Evolutionary conservation across 768 basidiomycete species (phyloP).

Genomic region (Paxillus involutus): DNA sequence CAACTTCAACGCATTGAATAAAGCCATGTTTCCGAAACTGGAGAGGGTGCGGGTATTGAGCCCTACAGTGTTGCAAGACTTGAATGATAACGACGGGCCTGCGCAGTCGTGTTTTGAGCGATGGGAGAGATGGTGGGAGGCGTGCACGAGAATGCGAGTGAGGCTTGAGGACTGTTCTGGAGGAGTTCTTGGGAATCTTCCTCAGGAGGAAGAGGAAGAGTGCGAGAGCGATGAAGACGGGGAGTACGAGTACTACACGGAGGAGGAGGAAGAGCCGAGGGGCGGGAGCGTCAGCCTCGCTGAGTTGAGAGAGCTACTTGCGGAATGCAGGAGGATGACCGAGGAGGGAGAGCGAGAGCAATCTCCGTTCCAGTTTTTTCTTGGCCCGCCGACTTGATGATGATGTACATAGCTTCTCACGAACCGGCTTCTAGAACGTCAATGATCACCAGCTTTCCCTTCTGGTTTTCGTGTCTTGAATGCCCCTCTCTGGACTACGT

Average conservation of each 20-base stretch:
- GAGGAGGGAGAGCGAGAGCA: slow-evolving; percentile 31
- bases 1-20: slow-evolving; percentile 55
- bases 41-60: slow-evolving; percentile 60
- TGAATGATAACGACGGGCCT: slow-evolving; percentile 58
- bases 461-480: slow-evolving; percentile 77
- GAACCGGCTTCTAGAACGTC: not conserved
- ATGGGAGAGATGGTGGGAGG: slow-evolving; percentile 72
- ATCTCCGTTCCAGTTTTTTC: slow-evolving; percentile 20
- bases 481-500: slow-evolving; percentile 58
- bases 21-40: slow-evolving; percentile 59
- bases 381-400: slow-evolving; percentile 5
- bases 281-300: slow-evolving; percentile 30
- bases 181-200: slow-evolving; percentile 48
- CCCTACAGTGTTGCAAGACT: slow-evolving; percentile 49
- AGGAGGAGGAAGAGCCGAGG: slow-evolving; percentile 33
- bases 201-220: slow-evolving; percentile 32
- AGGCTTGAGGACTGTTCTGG: slow-evolving; percentile 80
- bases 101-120: slow-evolving; percentile 41
- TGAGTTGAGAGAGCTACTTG: slow-evolving; percentile 54
- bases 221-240: slow-evolving; percentile 34
- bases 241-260: slow-evolving; percentile 29
- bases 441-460: slow-evolving; percentile 50
- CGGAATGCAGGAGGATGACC: slow-evolving; percentile 52
- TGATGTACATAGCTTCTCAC: not conserved
- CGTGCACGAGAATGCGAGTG: slow-evolving; percentile 47